These are phyloP conservation scores for Sarocladiaceae sp. DNA, from an alignment of 2,329 filamentous ascomycete species.

Conservation along the genomic window DNA sequence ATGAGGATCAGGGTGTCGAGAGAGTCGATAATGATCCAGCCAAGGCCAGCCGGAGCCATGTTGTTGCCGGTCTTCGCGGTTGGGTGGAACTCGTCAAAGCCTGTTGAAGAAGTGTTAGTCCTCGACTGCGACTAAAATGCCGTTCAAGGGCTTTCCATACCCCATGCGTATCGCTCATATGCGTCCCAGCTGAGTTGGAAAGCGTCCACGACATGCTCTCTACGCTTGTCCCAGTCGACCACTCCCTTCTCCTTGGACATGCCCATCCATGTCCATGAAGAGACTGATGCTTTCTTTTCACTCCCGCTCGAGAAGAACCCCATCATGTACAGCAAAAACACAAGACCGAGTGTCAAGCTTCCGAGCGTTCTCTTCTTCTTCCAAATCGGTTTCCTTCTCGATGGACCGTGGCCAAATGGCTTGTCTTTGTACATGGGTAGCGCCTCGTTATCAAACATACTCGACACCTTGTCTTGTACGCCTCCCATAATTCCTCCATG, in stretches of 20 bases:
- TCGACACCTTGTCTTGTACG: constrained; percentile 54
- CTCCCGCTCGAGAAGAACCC: constrained; percentile 50
- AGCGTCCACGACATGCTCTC: constrained; percentile 79
- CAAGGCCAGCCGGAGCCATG: constrained; percentile 85
- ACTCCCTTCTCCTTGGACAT: constrained; percentile 37
- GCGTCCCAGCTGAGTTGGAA: constrained; percentile 91
- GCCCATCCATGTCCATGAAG: constrained; percentile 55
- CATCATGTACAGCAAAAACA: constrained; percentile 66
- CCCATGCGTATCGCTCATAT: constrained; percentile 93
- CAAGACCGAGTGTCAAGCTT: constrained; percentile 46
- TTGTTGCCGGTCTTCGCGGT: constrained; percentile 72
- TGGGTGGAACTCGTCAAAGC: constrained; percentile 84
- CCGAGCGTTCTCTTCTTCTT: constrained; percentile 58
- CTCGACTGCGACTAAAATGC: neutral
- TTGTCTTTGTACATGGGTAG: constrained; percentile 99
- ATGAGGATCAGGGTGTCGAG: constrained; percentile 97
- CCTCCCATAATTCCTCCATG: neutral
- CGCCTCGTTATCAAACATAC: constrained; percentile 54
- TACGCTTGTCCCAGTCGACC: constrained; percentile 72
- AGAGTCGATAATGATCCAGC: constrained; percentile 97
- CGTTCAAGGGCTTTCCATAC: constrained; percentile 45
- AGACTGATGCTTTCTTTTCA: constrained; percentile 29
- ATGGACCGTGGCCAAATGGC: constrained; percentile 68
- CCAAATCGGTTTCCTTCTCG: constrained; percentile 56
- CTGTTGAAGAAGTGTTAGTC: constrained; percentile 32